phyloP scores from a whole-genome alignment of 129 eudicot genomes.

The Saussurea involucrata region DNA sequence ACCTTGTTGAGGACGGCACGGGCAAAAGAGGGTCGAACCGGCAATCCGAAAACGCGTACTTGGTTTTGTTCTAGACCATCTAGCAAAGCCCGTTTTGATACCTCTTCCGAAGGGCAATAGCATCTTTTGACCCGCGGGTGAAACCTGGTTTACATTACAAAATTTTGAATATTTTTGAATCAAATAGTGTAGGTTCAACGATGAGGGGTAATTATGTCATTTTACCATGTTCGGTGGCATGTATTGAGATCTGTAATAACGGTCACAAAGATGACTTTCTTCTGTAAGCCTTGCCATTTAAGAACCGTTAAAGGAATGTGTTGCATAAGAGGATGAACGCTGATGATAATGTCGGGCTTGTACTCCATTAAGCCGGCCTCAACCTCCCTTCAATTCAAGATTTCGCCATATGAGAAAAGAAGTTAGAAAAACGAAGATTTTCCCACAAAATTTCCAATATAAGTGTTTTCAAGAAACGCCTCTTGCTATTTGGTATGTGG shows the following conservation, averaged over 20 bases:
- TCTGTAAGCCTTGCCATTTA: slow-evolving; percentile 94
- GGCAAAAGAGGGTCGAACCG: slow-evolving; percentile 86
- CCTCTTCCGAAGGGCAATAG: slow-evolving; percentile 93
- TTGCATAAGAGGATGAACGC: slow-evolving; percentile 98
- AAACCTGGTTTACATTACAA: slow-evolving; percentile 51
- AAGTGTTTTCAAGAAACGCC: background rate
- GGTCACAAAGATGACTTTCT: slow-evolving; percentile 89
- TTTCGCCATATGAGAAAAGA: background rate
- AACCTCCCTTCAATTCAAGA: slow-evolving; percentile 60
- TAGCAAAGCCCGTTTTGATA: slow-evolving; percentile 73
- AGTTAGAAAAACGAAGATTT: slow-evolving; percentile 7
- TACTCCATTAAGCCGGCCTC: slow-evolving; percentile 99
- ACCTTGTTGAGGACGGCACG: slow-evolving; percentile 83
- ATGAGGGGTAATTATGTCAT: slow-evolving; percentile 14
- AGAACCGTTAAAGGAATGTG: slow-evolving; percentile 94
- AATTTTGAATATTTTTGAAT: background rate
- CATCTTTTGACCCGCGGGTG: slow-evolving; percentile 86
- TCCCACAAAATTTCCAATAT: background rate
- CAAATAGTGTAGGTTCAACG: background rate
- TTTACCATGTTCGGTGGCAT: slow-evolving; percentile 89
- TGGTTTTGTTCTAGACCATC: slow-evolving; percentile 73
- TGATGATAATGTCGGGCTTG: slow-evolving; percentile 93
- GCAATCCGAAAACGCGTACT: slow-evolving; percentile 82
- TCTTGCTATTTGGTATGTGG: background rate
- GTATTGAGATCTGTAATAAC: slow-evolving; percentile 93